Conservation (phyloP, 1,284 basidiomycete genomes). For the Ganoderma meredithae region DNA sequence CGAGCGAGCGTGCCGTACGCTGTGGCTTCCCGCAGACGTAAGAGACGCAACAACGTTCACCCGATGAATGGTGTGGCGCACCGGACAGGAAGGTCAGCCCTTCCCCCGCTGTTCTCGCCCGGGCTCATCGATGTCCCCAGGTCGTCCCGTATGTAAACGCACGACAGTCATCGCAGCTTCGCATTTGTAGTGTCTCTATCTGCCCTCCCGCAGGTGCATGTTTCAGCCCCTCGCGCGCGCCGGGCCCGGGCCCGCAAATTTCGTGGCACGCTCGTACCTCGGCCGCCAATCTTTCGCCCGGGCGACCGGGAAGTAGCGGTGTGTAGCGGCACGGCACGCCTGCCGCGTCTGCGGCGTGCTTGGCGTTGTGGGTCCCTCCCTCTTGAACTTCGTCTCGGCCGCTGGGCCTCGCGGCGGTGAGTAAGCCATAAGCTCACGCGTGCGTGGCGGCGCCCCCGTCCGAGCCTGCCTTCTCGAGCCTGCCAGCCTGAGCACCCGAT, state of each 20-base stretch:
- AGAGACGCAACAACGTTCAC: not conserved
- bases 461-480: not conserved
- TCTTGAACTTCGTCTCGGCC: not conserved
- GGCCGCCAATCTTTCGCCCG: slow-evolving; percentile 23
- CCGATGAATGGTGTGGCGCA: not conserved
- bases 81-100: not conserved
- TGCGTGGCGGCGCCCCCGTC: not conserved
- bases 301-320: slow-evolving; percentile 22
- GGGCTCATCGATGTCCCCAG: not conserved
- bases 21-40: slow-evolving; percentile 3
- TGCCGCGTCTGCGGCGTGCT: not conserved
- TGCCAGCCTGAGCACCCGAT: not conserved
- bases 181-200: not conserved
- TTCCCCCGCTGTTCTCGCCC: not conserved
- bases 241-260: slow-evolving; percentile 3
- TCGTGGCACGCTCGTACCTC: not conserved
- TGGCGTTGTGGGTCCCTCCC: slow-evolving; percentile 17
- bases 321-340: slow-evolving; percentile 7
- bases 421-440: not conserved
- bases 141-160: not conserved
- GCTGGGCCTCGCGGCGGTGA: not conserved
- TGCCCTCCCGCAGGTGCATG: not conserved
- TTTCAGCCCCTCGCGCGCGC: not conserved
- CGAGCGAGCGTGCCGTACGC: not conserved
- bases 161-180: not conserved